Evolutionary conservation across 2,329 filamentous ascomycete species (phyloP).

Genomic region (Periconia macrospinosa): DNA sequence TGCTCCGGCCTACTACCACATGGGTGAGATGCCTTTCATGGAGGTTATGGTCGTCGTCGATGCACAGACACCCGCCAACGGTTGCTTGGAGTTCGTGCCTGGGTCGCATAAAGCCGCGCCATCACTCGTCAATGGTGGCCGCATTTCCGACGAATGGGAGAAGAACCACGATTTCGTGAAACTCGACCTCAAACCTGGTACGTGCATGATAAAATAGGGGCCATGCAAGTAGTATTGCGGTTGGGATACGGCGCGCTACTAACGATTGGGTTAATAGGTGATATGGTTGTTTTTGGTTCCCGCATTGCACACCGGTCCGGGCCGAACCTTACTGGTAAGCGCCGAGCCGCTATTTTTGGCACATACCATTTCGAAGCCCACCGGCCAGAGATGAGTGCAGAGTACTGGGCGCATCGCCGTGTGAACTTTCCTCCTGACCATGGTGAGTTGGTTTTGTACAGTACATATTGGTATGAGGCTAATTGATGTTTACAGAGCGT

Average conservation of each 20-base stretch:
- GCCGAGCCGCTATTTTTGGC: background rate
- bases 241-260: too few relatives aligned
- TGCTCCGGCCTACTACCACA: background rate
- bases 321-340: background rate
- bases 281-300: background rate
- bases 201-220: background rate
- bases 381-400: background rate
- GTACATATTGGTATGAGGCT: too few relatives aligned
- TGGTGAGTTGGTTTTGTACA: background rate
- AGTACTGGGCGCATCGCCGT: background rate
- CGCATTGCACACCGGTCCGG: background rate
- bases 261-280: too few relatives aligned
- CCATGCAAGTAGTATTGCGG: too few relatives aligned
- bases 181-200: background rate
- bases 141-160: background rate
- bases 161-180: background rate
- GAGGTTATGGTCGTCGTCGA: background rate
- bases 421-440: background rate
- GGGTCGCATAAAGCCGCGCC: background rate
- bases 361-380: background rate
- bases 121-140: background rate
- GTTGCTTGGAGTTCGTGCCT: background rate
- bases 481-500: background rate
- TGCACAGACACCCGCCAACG: background rate
- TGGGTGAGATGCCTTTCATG: background rate